phyloP scores from a whole-genome alignment of 352 stramenopile species.

The Phytophthora sojae region DNA sequence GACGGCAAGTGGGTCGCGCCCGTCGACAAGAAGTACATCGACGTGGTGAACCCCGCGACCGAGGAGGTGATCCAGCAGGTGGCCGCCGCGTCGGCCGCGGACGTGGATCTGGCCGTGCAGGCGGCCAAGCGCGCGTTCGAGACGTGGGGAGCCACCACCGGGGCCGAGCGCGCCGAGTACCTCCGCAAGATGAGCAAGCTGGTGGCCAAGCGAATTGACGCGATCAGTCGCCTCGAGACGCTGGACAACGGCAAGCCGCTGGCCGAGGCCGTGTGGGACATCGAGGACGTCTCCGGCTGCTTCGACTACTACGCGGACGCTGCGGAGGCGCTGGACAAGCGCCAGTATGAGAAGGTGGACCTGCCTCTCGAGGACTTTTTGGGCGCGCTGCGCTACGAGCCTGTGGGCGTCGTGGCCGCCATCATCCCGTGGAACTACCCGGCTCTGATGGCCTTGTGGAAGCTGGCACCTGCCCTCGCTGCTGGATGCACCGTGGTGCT shows the following conservation, averaged over 20 bases:
- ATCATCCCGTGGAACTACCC: slow-evolving; percentile 65
- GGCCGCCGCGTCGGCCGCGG: slow-evolving; percentile 47
- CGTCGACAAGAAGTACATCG: slow-evolving; percentile 51
- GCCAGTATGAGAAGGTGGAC: slow-evolving; percentile 59
- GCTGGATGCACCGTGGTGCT: slow-evolving; percentile 91
- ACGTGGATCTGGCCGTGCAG: slow-evolving; percentile 60
- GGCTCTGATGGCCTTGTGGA: slow-evolving; percentile 71
- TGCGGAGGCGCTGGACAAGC: slow-evolving; percentile 40
- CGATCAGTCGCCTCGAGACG: slow-evolving; percentile 67
- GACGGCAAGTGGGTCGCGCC: slow-evolving; percentile 62
- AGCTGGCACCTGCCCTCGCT: slow-evolving; percentile 88
- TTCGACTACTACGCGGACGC: slow-evolving; percentile 39
- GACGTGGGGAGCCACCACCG: slow-evolving; percentile 56
- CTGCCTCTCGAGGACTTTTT: slow-evolving; percentile 56
- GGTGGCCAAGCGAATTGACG: slow-evolving; percentile 29
- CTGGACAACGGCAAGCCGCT: slow-evolving; percentile 74
- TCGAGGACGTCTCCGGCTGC: slow-evolving; percentile 72
- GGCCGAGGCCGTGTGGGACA: slow-evolving; percentile 69
- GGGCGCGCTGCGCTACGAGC: slow-evolving; percentile 64
- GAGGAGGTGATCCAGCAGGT: slow-evolving; percentile 65
- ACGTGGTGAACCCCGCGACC: slow-evolving; percentile 65
- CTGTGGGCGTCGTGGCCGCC: slow-evolving; percentile 69
- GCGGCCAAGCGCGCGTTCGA: slow-evolving; percentile 55
- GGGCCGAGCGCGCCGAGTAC: slow-evolving; percentile 43
- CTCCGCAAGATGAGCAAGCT: slow-evolving; percentile 28